These are phyloP conservation scores for Sordariomycetes sp. DNA, from an alignment of 2,329 filamentous ascomycete genomes.

Conservation along the genomic window DNA sequence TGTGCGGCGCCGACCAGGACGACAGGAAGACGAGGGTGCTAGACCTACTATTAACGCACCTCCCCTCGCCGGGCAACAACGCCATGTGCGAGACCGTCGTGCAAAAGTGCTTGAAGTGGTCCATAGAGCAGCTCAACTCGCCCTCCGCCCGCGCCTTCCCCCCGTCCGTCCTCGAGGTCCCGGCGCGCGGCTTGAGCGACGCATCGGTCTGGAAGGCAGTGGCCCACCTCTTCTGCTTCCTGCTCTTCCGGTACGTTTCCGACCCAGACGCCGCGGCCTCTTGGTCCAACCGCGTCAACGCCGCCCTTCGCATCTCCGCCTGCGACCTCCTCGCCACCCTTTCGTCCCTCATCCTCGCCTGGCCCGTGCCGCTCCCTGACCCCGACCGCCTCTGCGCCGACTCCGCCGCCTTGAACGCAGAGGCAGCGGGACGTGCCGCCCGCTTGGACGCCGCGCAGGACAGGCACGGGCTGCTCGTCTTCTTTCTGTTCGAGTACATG, in stretches of 20 bases:
- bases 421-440: neutral
- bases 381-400: neutral
- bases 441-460: no score
- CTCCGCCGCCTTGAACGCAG: neutral
- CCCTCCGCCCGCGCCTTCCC: neutral
- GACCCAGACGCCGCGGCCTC: neutral
- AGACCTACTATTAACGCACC: neutral
- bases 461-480: no score
- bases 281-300: neutral
- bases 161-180: neutral
- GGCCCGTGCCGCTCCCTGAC: neutral
- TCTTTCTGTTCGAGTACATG: no score
- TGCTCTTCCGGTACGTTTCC: neutral
- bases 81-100: neutral
- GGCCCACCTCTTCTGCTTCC: neutral
- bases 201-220: neutral
- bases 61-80: neutral
- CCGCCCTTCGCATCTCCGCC: neutral
- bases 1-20: neutral
- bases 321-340: neutral
- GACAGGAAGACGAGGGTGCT: neutral
- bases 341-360: neutral
- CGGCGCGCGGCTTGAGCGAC: neutral
- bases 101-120: neutral
- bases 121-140: neutral